Evolutionary conservation across 306 rosid species (phyloP).

Genomic region (Cucurbita ficifolia): DNA sequence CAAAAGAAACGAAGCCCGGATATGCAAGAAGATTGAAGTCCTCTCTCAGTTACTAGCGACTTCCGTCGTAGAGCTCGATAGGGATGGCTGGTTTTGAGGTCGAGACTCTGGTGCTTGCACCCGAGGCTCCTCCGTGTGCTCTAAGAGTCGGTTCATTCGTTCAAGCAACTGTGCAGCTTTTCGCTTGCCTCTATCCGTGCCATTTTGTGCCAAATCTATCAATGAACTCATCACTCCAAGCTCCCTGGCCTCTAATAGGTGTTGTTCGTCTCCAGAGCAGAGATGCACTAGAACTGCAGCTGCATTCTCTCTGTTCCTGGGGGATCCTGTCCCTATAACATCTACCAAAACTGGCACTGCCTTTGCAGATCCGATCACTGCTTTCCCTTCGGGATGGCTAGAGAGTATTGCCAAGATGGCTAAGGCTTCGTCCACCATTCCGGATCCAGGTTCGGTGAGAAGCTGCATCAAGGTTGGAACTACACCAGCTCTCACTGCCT

Average conservation of each 20-base stretch:
- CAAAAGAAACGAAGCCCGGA: slow-evolving; percentile 22
- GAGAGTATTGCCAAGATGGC: slow-evolving; percentile 88
- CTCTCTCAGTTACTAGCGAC: slow-evolving; percentile 29
- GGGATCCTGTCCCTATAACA: slow-evolving; percentile 74
- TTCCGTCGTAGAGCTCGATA: slow-evolving; percentile 13
- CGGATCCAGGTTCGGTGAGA: slow-evolving; percentile 66
- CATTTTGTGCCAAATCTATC: slow-evolving; percentile 65
- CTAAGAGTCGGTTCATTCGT: slow-evolving; percentile 56
- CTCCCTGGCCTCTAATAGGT: slow-evolving; percentile 53
- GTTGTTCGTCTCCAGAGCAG: slow-evolving; percentile 66
- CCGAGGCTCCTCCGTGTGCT: slow-evolving; percentile 25
- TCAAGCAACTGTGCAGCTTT: slow-evolving; percentile 82
- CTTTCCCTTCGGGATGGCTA: slow-evolving; percentile 85
- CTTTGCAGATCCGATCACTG: slow-evolving; percentile 60
- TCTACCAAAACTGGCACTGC: slow-evolving; percentile 85
- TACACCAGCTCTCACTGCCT: slow-evolving; percentile 88
- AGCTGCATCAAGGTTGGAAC: slow-evolving; percentile 80
- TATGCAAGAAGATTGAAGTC: slow-evolving; percentile 3
- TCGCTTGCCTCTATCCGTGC: slow-evolving; percentile 92
- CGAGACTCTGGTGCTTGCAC: slow-evolving; percentile 25
- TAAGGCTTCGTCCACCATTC: slow-evolving; percentile 96
- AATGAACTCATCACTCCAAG: slow-evolving; percentile 53
- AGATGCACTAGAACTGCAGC: slow-evolving; percentile 92
- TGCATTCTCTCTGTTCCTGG: slow-evolving; percentile 87
- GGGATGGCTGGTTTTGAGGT: slow-evolving; percentile 33